Evolutionary conservation across 371 early-diverging fungal genomes (phyloP), one percentile per base, ranked within the genome.

Genomic region (Mycotypha africana): DNA sequence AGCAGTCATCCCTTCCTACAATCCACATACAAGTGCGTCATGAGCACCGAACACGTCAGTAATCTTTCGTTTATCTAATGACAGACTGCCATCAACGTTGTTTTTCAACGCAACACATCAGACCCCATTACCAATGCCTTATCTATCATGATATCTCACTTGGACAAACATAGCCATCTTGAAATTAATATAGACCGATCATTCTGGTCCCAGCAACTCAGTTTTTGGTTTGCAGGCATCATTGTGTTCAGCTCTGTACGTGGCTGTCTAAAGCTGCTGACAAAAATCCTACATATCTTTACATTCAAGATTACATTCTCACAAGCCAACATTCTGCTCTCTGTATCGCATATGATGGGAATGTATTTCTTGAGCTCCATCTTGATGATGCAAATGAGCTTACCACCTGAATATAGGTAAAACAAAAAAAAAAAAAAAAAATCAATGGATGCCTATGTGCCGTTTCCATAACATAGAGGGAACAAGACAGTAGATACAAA

Each of bases 291-390:
- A 84, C 22, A 82, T 85, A 53, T 76, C 75, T 28, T 74, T 74
- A 8, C 77, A 84, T 45, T 82, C 84, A 15, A 77, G 26, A 63
- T 64, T 1, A 49, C 60, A 1, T 40, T 90, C 11, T 84, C 87
- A 1, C 77, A 79, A 17, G 79, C 74, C 41, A 87, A 78, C 55
- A 65, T 88, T 14, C 76, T 92, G 2, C 56, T 93, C 26, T 80
- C 92, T 42, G 67, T 90, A 30, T 85, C 95, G 0, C 87, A 92
- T 44, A 78, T 91, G 33, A 89, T 95, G 89, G 93, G 93, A 21
- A 86, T 92, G 68, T 97, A 97, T 62, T 92, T 92, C 61, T 62
- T 94, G 17, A 84, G 87, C 23, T 84, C 90, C 0, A 85, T 95
- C 6, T 65, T 97, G 32, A 87, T 95, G 86, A 84, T 97, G 83